These are phyloP conservation scores for Detonula confervacea DNA, from an alignment of 352 stramenopile genomes.

Conservation along the genomic window DNA sequence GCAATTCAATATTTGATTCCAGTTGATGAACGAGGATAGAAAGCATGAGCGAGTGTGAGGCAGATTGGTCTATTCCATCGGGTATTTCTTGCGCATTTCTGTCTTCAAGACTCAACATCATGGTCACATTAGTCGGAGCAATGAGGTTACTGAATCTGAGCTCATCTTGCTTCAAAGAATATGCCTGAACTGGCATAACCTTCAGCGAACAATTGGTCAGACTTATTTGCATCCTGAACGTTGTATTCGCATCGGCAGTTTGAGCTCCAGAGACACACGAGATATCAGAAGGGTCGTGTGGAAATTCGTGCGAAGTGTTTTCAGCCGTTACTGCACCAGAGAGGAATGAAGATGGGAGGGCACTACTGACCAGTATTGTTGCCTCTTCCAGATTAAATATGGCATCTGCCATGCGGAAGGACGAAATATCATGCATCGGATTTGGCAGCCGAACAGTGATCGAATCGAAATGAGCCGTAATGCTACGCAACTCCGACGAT, in stretches of 20 bases:
- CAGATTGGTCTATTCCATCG: slow-evolving; percentile 15
- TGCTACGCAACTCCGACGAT: slow-evolving; percentile 73
- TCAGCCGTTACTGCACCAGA: slow-evolving; percentile 56
- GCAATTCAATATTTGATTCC: slow-evolving; percentile 64
- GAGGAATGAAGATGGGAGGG: slow-evolving; percentile 72
- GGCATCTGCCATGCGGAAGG: slow-evolving; percentile 66
- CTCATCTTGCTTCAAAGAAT: slow-evolving; percentile 51
- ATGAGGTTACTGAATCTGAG: slow-evolving; percentile 52
- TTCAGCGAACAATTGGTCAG: slow-evolving; percentile 54
- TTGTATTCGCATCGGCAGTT: slow-evolving; percentile 21
- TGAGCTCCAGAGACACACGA: slow-evolving; percentile 43
- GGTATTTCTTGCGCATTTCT: slow-evolving; percentile 12
- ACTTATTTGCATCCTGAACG: slow-evolving; percentile 70
- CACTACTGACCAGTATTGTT: slow-evolving; percentile 66
- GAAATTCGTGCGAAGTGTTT: slow-evolving; percentile 61
- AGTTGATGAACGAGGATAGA: slow-evolving; percentile 65
- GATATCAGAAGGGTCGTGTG: slow-evolving; percentile 74
- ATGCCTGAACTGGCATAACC: slow-evolving; percentile 45
- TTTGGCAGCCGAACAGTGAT: slow-evolving; percentile 62
- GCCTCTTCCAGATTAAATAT: slow-evolving; percentile 57
- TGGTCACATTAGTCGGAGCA: slow-evolving; percentile 61
- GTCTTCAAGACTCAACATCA: slow-evolving; percentile 73
- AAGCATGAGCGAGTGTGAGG: slow-evolving; percentile 57
- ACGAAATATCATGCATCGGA: slow-evolving; percentile 42
- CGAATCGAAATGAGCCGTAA: slow-evolving; percentile 61